Conservation (phyloP, 768 basidiomycete species). For the Cyathus striatus region DNA sequence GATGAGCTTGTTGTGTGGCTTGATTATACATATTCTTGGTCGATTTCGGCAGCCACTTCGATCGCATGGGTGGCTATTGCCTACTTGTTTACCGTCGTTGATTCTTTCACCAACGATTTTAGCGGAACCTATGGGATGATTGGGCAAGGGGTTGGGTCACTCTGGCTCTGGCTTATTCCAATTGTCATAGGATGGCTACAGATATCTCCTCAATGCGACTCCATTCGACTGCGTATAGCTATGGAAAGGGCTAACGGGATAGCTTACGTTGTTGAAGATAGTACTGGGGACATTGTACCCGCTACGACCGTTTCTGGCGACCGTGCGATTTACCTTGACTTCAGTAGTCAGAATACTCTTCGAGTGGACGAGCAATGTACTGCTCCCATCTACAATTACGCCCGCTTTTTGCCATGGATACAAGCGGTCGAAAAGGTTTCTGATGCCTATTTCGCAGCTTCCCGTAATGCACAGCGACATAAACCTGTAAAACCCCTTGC, state of each 20-base stretch:
- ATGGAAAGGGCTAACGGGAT: slow-evolving; percentile 22
- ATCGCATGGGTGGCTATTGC: slow-evolving; percentile 36
- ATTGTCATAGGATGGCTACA: slow-evolving; percentile 40
- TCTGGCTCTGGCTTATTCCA: slow-evolving; percentile 41
- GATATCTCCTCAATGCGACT: slow-evolving; percentile 36
- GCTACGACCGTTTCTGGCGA: slow-evolving; percentile 6
- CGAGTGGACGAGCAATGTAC: slow-evolving; percentile 16
- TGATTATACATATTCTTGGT: slow-evolving; percentile 33
- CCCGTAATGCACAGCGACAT: slow-evolving; percentile 10
- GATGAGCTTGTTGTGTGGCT: slow-evolving; percentile 18
- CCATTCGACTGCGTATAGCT: slow-evolving; percentile 20
- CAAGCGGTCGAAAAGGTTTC: slow-evolving; percentile 17
- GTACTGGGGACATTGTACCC: neutral
- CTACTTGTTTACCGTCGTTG: slow-evolving; percentile 27
- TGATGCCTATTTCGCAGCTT: slow-evolving; percentile 16
- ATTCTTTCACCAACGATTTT: slow-evolving; percentile 16
- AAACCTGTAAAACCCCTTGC: slow-evolving; percentile 11
- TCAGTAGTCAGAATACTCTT: slow-evolving; percentile 7
- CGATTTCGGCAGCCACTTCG: slow-evolving; percentile 30
- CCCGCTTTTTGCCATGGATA: slow-evolving; percentile 22
- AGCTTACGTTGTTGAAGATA: slow-evolving; percentile 22
- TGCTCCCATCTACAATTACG: slow-evolving; percentile 25
- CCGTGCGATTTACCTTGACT: slow-evolving; percentile 14
- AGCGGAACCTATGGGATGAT: slow-evolving; percentile 19
- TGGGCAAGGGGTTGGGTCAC: slow-evolving; percentile 34